phyloP scores from a whole-genome alignment of 2,329 filamentous ascomycete genomes.

The Helotiales sp. region DNA sequence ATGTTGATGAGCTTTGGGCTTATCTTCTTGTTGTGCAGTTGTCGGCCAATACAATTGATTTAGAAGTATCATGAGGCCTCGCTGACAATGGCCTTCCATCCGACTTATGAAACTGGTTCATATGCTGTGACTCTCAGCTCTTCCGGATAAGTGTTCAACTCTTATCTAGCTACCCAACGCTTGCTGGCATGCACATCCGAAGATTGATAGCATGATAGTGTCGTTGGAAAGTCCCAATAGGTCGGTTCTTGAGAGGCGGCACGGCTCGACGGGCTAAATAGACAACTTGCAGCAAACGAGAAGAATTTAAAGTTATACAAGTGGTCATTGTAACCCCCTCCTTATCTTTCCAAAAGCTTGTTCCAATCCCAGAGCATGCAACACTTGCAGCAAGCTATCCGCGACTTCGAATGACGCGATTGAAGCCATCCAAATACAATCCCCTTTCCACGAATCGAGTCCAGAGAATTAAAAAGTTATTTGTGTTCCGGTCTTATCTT shows the following conservation, averaged over 20 bases:
- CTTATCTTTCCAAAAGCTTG: conserved; percentile 12
- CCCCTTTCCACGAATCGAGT: not conserved
- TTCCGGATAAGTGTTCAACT: not conserved
- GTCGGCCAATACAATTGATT: not conserved
- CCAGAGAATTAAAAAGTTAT: not conserved
- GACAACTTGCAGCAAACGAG: not conserved
- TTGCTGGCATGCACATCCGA: not conserved
- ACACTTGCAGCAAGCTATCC: not conserved
- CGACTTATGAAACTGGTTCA: too few relatives aligned
- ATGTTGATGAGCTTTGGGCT: not conserved
- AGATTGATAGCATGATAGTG: not conserved
- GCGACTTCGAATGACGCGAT: not conserved
- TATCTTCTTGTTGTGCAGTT: not conserved
- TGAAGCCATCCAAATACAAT: not conserved
- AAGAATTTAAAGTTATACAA: conserved; percentile 6
- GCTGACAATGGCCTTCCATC: too few relatives aligned
- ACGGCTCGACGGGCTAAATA: not conserved
- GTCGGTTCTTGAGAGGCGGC: too few relatives aligned
- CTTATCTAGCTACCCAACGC: not conserved
- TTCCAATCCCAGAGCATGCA: conserved; percentile 7
- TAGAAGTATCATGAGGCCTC: not conserved
- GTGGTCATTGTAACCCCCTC: conserved; percentile 8
- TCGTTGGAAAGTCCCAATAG: not conserved
- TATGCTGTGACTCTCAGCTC: not conserved
- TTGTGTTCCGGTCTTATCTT: not conserved